phyloP scores from a whole-genome alignment of 2,329 filamentous ascomycete genomes.

The Aspergillus spinulosporus region DNA sequence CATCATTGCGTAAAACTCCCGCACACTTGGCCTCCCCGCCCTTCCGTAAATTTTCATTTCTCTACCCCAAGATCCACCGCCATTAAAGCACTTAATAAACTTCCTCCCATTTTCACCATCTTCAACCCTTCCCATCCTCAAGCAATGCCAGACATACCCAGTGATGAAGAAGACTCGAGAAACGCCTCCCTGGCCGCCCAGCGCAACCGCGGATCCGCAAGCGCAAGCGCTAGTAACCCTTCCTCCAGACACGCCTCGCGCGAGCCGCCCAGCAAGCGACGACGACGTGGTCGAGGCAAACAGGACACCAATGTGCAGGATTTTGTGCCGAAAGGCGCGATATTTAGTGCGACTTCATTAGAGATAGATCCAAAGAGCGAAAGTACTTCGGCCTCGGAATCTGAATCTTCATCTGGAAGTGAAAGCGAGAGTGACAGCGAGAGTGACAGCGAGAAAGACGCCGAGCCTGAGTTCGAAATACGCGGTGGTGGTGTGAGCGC shows the following conservation, averaged over 20 bases:
- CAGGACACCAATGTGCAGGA: conserved; percentile 32
- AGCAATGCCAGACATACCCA: conserved; percentile 29
- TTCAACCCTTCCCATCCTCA: not conserved
- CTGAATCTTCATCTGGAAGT: conserved; percentile 15
- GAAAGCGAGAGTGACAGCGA: conserved; percentile 9
- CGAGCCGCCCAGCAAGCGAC: conserved; percentile 30
- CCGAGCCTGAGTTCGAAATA: not conserved
- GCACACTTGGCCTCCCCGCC: conserved; percentile 7
- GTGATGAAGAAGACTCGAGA: conserved; percentile 47
- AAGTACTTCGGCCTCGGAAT: conserved; percentile 26
- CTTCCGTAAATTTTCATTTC: conserved; percentile 13
- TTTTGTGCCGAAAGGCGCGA: conserved; percentile 39
- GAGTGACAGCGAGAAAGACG: not conserved
- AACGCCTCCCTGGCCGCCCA: conserved; percentile 47
- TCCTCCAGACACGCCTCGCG: conserved; percentile 24
- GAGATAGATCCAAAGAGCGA: conserved; percentile 37
- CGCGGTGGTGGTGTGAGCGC: conserved; percentile 20
- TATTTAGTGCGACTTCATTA: conserved; percentile 37
- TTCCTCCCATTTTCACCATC: not conserved
- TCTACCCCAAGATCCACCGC: not conserved
- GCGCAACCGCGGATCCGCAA: conserved; percentile 27
- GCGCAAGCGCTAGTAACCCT: conserved; percentile 18
- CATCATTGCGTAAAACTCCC: not conserved
- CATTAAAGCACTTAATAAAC: not conserved
- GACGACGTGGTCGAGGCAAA: conserved; percentile 27